Conservation (phyloP, 768 basidiomycete species). For the Pulveroboletus sp. region DNA sequence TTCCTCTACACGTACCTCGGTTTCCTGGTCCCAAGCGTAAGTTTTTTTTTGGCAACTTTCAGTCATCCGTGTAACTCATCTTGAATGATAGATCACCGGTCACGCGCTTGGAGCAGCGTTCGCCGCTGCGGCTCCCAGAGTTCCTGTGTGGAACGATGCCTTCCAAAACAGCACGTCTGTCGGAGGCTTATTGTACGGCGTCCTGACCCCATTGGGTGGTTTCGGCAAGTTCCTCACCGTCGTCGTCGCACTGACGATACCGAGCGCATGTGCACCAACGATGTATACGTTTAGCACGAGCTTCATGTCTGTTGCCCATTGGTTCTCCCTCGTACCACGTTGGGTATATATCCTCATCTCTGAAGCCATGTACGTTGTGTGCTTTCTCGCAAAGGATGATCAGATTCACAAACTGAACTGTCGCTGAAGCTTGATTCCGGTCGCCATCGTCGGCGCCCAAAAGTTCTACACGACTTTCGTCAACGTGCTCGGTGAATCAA, state of each 20-base stretch:
- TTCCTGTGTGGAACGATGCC: conserved; percentile 38
- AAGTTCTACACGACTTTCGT: conserved; percentile 44
- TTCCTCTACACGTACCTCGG: conserved; percentile 47
- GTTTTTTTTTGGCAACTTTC: conserved; percentile 11
- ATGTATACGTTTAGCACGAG: conserved; percentile 55
- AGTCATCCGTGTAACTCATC: not conserved
- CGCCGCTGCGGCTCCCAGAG: conserved; percentile 37
- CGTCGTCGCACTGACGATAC: conserved; percentile 49
- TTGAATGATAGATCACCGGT: conserved; percentile 30
- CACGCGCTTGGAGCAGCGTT: conserved; percentile 46
- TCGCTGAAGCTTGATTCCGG: conserved; percentile 38
- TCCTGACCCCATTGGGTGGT: conserved; percentile 37
- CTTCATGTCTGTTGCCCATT: conserved; percentile 36
- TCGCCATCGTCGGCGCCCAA: conserved; percentile 44
- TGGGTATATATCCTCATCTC: conserved; percentile 46
- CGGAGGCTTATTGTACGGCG: conserved; percentile 41
- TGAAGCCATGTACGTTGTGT: conserved; percentile 37
- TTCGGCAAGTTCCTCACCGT: conserved; percentile 48
- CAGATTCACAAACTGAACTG: not conserved
- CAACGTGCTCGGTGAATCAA: conserved; percentile 36
- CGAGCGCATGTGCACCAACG: conserved; percentile 54
- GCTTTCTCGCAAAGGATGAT: not conserved
- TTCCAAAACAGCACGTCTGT: conserved; percentile 41
- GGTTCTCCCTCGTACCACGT: conserved; percentile 38
- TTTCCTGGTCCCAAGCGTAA: conserved; percentile 39